These are phyloP conservation scores for Gardenia jasminoides DNA, from an alignment of 257 asterid species.

Conservation along the genomic window DNA sequence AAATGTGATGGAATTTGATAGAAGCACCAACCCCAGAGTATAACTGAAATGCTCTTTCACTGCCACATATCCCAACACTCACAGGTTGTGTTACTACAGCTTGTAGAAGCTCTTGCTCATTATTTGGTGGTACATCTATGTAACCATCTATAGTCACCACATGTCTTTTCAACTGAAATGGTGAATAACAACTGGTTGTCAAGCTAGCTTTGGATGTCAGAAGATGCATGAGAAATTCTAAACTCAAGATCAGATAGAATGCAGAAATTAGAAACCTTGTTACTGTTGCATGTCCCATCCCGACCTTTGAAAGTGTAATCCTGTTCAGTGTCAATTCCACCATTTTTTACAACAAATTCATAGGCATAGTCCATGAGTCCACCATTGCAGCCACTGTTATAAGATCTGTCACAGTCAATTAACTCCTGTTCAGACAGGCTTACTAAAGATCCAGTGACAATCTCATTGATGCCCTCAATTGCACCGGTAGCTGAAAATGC, in stretches of 20 bases:
- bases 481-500: constrained; percentile 98
- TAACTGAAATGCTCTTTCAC: constrained; percentile 67
- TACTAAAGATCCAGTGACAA: constrained; percentile 68
- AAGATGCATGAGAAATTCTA: background rate
- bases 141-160: constrained; percentile 86
- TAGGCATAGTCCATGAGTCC: constrained; percentile 93
- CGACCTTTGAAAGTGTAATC: constrained; percentile 73
- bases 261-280: constrained; percentile 46
- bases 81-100: constrained; percentile 90
- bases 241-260: background rate
- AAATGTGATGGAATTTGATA: constrained; percentile 1
- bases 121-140: constrained; percentile 48
- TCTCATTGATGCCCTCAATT: constrained; percentile 85
- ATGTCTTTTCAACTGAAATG: constrained; percentile 55
- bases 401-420: constrained; percentile 79
- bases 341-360: constrained; percentile 60
- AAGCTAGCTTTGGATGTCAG: background rate
- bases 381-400: constrained; percentile 79
- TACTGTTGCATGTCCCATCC: constrained; percentile 55
- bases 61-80: constrained; percentile 93
- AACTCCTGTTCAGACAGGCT: constrained; percentile 96
- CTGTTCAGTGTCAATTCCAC: constrained; percentile 82
- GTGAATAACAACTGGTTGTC: constrained; percentile 7
- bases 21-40: constrained; percentile 63
- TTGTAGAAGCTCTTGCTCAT: constrained; percentile 65